Evolutionary conservation across 495 filamentous ascomycete species (phyloP), one percentile per base, ranked within the genome.

Genomic region (Neurospora terricola): DNA sequence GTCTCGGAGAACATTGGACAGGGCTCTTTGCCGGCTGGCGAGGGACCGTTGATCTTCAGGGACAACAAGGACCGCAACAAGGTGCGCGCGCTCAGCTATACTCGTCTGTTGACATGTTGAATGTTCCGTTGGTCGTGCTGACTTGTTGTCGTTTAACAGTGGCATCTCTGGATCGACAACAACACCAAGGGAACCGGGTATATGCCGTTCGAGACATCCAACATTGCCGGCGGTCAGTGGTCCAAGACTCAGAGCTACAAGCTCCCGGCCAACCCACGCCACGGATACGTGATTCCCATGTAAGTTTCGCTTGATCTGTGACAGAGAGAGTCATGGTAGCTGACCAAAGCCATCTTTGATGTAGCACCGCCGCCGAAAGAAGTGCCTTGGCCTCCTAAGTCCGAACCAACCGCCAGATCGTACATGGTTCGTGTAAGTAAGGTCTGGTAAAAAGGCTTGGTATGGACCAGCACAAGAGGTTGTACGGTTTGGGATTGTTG

Each of bases 121-220:
- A 30, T 62, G 23, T 62, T 62, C 54, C 11, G 12, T 62, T 27
- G 23, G 54, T 16, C 12, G 54, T 66, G 30, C 54, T 66, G 27
- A 66, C 54, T 14, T 27, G 21, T 59, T 27, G 12, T 66, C 27
- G 2, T 66, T 66, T 66, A 16, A 68, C 30, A 72, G 71, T 72
- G 71, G 71, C 71, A 72, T 72, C 34, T 72, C 16, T 72, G 71
- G 71, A 69, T 72, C 37, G 71, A 72, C 45, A 59, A 72, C 43
- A 68, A 72, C 43, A 72, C 59, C 30, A 48, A 40, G 23, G 71
- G 71, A 66, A 12, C 42, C 14, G 71, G 71, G 4, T 72, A 72
- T 27, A n/a, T 72, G 43, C 71, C 71, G 16, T 72, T 72, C 71
- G 43, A 62, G 34, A 72, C 71, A 37, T 5, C 7, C 27, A 27